Percentiles rank a stretch among this genome's conserved stretches.
These are phyloP conservation scores for Thymus mandschuricus DNA, from an alignment of 257 asterid species.

Conservation along the genomic window DNA sequence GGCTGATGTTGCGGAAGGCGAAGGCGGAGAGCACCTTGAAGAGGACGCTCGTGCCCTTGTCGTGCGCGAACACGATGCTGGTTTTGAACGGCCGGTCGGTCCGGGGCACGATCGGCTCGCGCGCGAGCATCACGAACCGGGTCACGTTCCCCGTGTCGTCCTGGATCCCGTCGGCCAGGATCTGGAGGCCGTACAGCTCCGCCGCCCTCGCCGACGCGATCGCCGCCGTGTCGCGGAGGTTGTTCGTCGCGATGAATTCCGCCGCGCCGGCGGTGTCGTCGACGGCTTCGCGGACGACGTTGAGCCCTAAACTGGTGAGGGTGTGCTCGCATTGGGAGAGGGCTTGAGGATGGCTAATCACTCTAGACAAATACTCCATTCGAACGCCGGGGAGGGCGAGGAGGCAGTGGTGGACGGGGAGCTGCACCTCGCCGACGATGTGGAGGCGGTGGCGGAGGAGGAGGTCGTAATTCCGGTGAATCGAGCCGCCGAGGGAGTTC, in stretches of 20 bases:
- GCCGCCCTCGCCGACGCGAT: slow-evolving; percentile 95
- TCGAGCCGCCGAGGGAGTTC: slow-evolving; percentile 91
- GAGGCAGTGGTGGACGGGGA: slow-evolving; percentile 91
- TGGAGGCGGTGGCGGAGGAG: slow-evolving; percentile 99
- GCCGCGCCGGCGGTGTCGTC: slow-evolving; percentile 99
- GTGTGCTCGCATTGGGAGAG: slow-evolving; percentile 91
- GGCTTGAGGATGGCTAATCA: slow-evolving; percentile 93
- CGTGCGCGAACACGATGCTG: slow-evolving; percentile 96
- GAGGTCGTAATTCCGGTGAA: slow-evolving; percentile 95
- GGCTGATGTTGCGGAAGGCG: slow-evolving; percentile 84
- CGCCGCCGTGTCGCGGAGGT: slow-evolving; percentile 87
- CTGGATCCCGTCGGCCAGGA: slow-evolving; percentile 85
- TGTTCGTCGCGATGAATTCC: slow-evolving; percentile 72
- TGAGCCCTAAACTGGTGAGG: slow-evolving; percentile 66
- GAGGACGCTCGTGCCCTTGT: slow-evolving; percentile 86
- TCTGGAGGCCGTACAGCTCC: slow-evolving; percentile 74
- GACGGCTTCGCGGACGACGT: slow-evolving; percentile 77
- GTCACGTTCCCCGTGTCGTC: slow-evolving; percentile 93
- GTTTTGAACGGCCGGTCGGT: slow-evolving; percentile 95
- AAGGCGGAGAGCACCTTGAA: slow-evolving; percentile 94
- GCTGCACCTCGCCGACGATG: slow-evolving; percentile 94
- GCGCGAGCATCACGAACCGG: slow-evolving; percentile 89
- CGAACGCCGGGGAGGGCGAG: slow-evolving; percentile 89
- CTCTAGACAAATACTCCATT: slow-evolving; percentile 73
- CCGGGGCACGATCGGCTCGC: slow-evolving; percentile 91